Evolutionary conservation across 495 filamentous ascomycete genomes (phyloP), one percentile per base, ranked within the genome.

Genomic region (Friedmanniomyces simplex): DNA sequence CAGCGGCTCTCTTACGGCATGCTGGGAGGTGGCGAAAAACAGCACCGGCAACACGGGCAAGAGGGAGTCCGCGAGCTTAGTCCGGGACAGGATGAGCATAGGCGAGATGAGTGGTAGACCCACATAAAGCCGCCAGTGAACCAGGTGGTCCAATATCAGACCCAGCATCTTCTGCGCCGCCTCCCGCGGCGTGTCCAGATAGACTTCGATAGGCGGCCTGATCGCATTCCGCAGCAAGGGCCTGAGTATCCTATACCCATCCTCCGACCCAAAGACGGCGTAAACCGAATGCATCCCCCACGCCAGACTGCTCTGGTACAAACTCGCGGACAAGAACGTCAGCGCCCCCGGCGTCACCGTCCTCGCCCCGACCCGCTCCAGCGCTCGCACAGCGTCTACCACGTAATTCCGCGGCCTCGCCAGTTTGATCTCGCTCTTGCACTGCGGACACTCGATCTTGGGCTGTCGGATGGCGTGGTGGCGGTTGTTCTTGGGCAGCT

Each of bases 381-480:
- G 36, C 39, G 68, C 53, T 18, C 83, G 78, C 39, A 82, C 74
- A 2, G 77, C 55, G 50, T 81, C 77, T 20, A 94, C 78, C 39
- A 89, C 67, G 34, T 76, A 68, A 69, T 88, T 88, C 56, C 77
- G 77, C 26, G 86, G 88, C 42, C 89, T 81, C 16, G 81, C 79
- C 48, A 97, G 72, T 12, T 76, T 69, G 59, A 97, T 93, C 57
- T 84, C 80, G 1, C 81, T 77, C 66, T 93, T 91, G 78, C 93
- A 98, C 61, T 91, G 85, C 7, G 91, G 89, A 67, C 93, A 98
- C 50, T 77, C 69, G 63, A 96, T 80, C 55, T 81, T 84, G 55
- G 74, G 75, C 20, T 65, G 64, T 16, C n/a, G 4, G 1, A 59
- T 47, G 0, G 28, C 12, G 30, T 32, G 50, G 22, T 54, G 45